Evolutionary conservation across 257 asterid genomes (phyloP), one percentile per base, ranked within the genome.

Genomic region (Solanum tarapatanum): DNA sequence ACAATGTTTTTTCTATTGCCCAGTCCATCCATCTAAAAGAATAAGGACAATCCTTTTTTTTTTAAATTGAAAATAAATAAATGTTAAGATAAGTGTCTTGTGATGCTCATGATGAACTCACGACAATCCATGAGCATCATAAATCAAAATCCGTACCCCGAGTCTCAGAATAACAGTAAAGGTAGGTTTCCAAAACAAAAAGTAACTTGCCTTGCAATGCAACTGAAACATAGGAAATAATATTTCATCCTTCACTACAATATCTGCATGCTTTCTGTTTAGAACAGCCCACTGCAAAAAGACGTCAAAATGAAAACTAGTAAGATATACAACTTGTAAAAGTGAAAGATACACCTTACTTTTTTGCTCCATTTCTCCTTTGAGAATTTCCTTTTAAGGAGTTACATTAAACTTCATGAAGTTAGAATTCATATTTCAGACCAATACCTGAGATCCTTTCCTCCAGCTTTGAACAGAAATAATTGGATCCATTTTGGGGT

Each of bases 371-470:
- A 19, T 83, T 86, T 88, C 62, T 72, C 86, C 83, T 88, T 14
- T 28, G 69, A 80, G 68, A 80, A 28, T 80, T 83, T 80, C 43
- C 58, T 76, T 30, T n/a, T 58, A n/a, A 74, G 72, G 76, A 39
- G 48, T 83, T 28, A 14, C 55, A 66, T 79, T 30, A 32, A 84
- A 23, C 39, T 36, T 86, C 75, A 62, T 43, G 17, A 21, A 39
- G 73, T 55, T 83, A 30, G 62, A 48, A 89, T 73, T 28, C 60
- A 84, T 41, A 21, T n/a, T n/a, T 58, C 87, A 64, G 86, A 90
- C 17, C 64, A 74, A 43, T 91, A 97, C 99, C 99, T 97, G 99
- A 86, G 99, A 97, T 88, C 99, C 99, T 91, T 97, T 97, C 92
- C 98, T 94, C 99, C 99, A 97, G 91, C 91, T 90, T 74, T 91